Conservation (phyloP, 2,329 filamentous ascomycete species). For the Elsinoe australis region DNA sequence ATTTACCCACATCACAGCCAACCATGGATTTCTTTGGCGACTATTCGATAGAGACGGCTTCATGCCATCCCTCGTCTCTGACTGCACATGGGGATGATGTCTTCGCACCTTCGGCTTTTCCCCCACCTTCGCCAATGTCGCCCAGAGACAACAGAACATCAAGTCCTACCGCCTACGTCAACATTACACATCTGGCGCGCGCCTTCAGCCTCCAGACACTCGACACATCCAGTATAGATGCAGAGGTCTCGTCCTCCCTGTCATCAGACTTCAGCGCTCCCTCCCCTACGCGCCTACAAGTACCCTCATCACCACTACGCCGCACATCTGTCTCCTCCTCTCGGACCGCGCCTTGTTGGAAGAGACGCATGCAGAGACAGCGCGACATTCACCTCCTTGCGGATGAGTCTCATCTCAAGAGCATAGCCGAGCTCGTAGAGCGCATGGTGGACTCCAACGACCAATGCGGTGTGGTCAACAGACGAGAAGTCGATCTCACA, state of each 20-base stretch:
- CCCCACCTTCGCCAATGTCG: slow-evolving; percentile 28
- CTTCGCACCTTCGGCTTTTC: slow-evolving; percentile 24
- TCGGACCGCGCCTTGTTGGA: slow-evolving; percentile 13
- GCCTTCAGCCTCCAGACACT: slow-evolving; percentile 31
- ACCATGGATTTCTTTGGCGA: slow-evolving; percentile 31
- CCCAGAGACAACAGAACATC: slow-evolving; percentile 20
- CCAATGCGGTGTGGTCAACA: slow-evolving; percentile 28
- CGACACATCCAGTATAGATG: slow-evolving; percentile 19
- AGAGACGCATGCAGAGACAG: slow-evolving; percentile 31
- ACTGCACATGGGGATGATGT: slow-evolving; percentile 25
- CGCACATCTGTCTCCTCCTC: slow-evolving; percentile 28
- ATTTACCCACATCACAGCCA: no score
- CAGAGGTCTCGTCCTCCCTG: slow-evolving; percentile 20
- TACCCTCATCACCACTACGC: slow-evolving; percentile 17
- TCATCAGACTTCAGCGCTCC: slow-evolving; percentile 27
- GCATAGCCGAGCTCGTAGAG: slow-evolving; percentile 33
- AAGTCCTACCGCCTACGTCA: slow-evolving; percentile 23
- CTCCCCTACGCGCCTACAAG: slow-evolving; percentile 23
- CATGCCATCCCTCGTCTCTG: slow-evolving; percentile 26
- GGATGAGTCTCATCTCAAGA: slow-evolving; percentile 30
- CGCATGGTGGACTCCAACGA: slow-evolving; percentile 33
- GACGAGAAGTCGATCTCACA: slow-evolving; percentile 10
- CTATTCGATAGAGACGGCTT: slow-evolving; percentile 34
- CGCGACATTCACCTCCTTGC: slow-evolving; percentile 32
- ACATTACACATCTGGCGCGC: slow-evolving; percentile 32